Conservation (phyloP, 2,329 filamentous ascomycete species). For the Aspergillus nomiae region DNA sequence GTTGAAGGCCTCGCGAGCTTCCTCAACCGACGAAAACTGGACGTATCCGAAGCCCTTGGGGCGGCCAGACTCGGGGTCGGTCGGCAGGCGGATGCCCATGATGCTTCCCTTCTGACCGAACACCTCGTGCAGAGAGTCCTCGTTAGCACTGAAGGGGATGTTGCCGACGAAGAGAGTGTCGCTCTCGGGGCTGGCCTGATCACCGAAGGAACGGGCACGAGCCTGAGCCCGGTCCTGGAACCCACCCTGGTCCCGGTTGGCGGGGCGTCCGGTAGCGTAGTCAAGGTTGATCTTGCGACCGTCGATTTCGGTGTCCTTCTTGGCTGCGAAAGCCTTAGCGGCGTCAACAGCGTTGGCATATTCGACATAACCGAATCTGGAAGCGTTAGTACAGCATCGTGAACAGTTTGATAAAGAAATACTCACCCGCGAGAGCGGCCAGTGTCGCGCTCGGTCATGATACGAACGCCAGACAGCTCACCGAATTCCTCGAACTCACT, state of each 20-base stretch:
- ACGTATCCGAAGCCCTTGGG: constrained; percentile 95
- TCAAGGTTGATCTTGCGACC: constrained; percentile 76
- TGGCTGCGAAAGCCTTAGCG: constrained; percentile 70
- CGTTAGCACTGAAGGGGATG: constrained; percentile 78
- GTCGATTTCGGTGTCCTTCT: constrained; percentile 74
- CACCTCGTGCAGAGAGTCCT: constrained; percentile 72
- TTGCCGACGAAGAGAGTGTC: constrained; percentile 93
- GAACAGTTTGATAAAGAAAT: background rate
- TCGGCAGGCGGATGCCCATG: constrained; percentile 82
- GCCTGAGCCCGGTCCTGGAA: constrained; percentile 63
- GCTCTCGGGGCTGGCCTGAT: constrained; percentile 75
- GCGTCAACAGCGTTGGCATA: constrained; percentile 70
- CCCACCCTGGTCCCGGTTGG: constrained; percentile 56
- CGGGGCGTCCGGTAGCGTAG: constrained; percentile 69
- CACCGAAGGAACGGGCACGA: constrained; percentile 65
- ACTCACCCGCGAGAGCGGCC: constrained; percentile 79
- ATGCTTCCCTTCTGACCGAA: constrained; percentile 73
- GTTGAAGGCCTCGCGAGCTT: constrained; percentile 75
- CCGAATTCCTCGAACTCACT: constrained; percentile 80
- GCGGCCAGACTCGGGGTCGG: constrained; percentile 78
- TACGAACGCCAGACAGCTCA: constrained; percentile 70
- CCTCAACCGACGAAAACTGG: constrained; percentile 77
- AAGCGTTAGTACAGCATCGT: constrained; percentile 10
- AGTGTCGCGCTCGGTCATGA: constrained; percentile 79
- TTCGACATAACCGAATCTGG: constrained; percentile 85